Base-by-base conservation (phyloP, 345 rosid species). In the Pistacia vera region DNA sequence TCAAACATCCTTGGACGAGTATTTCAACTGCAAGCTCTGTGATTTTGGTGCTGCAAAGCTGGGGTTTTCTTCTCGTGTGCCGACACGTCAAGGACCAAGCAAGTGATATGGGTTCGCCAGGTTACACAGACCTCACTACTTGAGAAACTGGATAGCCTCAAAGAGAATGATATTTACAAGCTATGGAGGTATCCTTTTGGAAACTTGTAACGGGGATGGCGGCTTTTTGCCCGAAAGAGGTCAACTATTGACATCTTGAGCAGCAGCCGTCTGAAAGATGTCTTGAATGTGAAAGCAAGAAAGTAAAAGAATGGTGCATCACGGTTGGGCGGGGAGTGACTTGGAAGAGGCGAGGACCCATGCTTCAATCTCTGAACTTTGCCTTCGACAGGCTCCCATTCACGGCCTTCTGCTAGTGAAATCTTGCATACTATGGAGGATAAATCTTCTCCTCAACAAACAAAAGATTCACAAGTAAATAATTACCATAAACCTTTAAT, bases 71-170 rank as follows among this genome's bases (percentile, higher is more conserved):
- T 88, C 77, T 83, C 61, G 88, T 92, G 35, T 77, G 72, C 88
- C 89, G n/a, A 56, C 70, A n/a, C 80, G 36, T 67, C 82, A 18
- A 78, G 82, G 49, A 63, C 67, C 5, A 90, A 88, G 81, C 90
- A 85, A 77, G 79, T 90, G 74, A 81, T 83, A 88, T 91, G 51
- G 98, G 98, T 0, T 94, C 98, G 61, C 97, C 93, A 1, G 98
- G 97, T 17, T 94, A 94, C 77, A 91, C 95, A 0, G 98, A 94
- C 98, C 98, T 18, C 97, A 89, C 56, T 94, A 91, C 84, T 81
- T 94, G 46, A 87, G 88, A n/a, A 74, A 92, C 97, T 0, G 98
- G n/a, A 81, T 92, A 11, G 89, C 94, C 7, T n/a, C 97, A 0
- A 91, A 91, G 83, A 91, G 85, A 95, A 89, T 79, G 97, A 92